Percentiles rank a stretch among this genome's conserved stretches.
Evolutionary conservation across 177 flowering plant species (phyloP).

Genomic region (Vitis hybrid): DNA sequence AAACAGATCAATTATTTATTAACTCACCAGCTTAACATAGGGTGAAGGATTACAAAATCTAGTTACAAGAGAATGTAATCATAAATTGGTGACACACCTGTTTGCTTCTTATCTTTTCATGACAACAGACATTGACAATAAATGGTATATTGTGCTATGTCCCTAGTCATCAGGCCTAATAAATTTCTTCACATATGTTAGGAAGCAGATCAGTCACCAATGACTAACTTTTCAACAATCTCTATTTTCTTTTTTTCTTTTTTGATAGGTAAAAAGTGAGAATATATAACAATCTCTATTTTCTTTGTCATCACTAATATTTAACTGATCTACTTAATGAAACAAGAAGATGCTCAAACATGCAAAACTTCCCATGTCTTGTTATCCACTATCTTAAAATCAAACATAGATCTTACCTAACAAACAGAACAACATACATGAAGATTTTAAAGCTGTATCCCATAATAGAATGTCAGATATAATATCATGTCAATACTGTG

Average conservation of each 20-base stretch:
- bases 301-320: neutral
- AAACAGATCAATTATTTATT: neutral
- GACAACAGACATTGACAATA: neutral
- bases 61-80: too few species aligned
- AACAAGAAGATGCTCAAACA: too few species aligned
- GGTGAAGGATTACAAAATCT: neutral
- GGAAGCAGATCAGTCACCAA: neutral
- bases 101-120: neutral
- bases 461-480: too few species aligned
- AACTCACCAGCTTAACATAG: neutral
- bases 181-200: neutral
- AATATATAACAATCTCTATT: neutral
- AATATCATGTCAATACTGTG: too few species aligned
- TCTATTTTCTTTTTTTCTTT: neutral
- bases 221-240: neutral
- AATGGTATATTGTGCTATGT: neutral
- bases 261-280: too few species aligned
- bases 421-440: too few species aligned
- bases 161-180: neutral
- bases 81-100: neutral
- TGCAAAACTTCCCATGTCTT: too few species aligned
- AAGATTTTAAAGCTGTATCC: too few species aligned
- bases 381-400: too few species aligned
- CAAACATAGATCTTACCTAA: too few species aligned
- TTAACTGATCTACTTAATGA: neutral